Evolutionary conservation across 2,329 filamentous ascomycete genomes (phyloP).

Genomic region (Trichoderma breve): DNA sequence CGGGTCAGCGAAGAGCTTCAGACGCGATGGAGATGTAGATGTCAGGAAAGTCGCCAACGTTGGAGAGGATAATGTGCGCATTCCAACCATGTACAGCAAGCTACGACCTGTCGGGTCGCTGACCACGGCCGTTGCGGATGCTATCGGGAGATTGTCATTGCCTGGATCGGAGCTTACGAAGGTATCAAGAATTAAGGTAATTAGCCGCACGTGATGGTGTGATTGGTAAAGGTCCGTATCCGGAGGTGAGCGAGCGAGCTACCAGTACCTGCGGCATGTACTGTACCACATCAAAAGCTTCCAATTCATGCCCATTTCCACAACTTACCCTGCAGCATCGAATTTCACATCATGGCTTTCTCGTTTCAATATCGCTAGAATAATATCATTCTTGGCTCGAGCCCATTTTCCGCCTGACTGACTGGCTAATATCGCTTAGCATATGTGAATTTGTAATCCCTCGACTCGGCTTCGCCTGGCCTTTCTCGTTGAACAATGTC

Average conservation of each 20-base stretch:
- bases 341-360: not conserved
- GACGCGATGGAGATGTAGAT: slow-evolving; percentile 33
- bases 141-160: not conserved
- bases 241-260: not conserved
- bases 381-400: not conserved
- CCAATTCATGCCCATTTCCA: not conserved
- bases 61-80: slow-evolving; percentile 35
- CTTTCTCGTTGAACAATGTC: not conserved
- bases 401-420: not conserved
- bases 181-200: not conserved
- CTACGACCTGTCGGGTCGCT: slow-evolving; percentile 34
- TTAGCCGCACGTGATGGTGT: slow-evolving; percentile 12
- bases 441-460: not conserved
- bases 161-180: slow-evolving; percentile 10
- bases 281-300: not conserved
- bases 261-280: not conserved
- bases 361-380: not conserved
- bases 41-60: slow-evolving; percentile 35
- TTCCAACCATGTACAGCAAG: slow-evolving; percentile 34
- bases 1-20: slow-evolving; percentile 29
- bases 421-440: slow-evolving; percentile 6
- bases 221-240: slow-evolving; percentile 6
- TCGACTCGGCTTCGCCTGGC: not conserved
- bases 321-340: not conserved
- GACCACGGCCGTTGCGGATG: slow-evolving; percentile 27